These are phyloP conservation scores for Phytophthora quininea DNA, from an alignment of 352 stramenopile genomes.

Conservation along the genomic window DNA sequence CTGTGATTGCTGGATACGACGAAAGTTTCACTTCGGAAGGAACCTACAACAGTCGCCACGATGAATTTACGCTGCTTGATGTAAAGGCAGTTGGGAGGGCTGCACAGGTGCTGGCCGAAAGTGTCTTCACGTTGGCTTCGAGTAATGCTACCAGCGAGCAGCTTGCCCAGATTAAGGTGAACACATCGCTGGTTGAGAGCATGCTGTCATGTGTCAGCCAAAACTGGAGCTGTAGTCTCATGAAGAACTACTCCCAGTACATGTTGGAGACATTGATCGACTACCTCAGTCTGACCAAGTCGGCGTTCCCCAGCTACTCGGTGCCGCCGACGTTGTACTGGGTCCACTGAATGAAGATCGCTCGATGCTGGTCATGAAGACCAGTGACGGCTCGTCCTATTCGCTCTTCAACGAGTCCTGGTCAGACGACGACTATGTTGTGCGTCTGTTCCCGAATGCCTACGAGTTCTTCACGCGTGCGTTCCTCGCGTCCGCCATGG, in stretches of 20 bases:
- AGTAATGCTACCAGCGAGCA: slow-evolving; percentile 49
- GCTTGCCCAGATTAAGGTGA: slow-evolving; percentile 52
- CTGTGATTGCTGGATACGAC: slow-evolving; percentile 78
- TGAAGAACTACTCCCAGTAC: slow-evolving; percentile 69
- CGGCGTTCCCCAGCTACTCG: slow-evolving; percentile 59
- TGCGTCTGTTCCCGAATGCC: slow-evolving; percentile 80
- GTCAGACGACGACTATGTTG: slow-evolving; percentile 56
- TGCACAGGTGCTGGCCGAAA: slow-evolving; percentile 78
- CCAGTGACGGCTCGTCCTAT: slow-evolving; percentile 38
- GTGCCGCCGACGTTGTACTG: slow-evolving; percentile 65
- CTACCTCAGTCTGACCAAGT: slow-evolving; percentile 54
- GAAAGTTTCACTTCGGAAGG: slow-evolving; percentile 46
- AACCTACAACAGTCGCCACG: slow-evolving; percentile 74
- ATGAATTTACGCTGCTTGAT: slow-evolving; percentile 57
- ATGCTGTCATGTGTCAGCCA: slow-evolving; percentile 66
- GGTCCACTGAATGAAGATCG: slow-evolving; percentile 52
- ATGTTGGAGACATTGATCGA: slow-evolving; percentile 71
- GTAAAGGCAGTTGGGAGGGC: slow-evolving; percentile 58
- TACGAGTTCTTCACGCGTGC: slow-evolving; percentile 82
- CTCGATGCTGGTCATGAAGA: slow-evolving; percentile 59
- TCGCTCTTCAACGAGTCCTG: slow-evolving; percentile 61
- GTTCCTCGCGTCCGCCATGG: slow-evolving; percentile 69
- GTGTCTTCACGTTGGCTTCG: slow-evolving; percentile 66
- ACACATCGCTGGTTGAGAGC: slow-evolving; percentile 56
- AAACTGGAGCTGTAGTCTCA: slow-evolving; percentile 76